Evolutionary conservation across 2,329 filamentous ascomycete genomes (phyloP).

Genomic region (Colletotrichum viniferum): DNA sequence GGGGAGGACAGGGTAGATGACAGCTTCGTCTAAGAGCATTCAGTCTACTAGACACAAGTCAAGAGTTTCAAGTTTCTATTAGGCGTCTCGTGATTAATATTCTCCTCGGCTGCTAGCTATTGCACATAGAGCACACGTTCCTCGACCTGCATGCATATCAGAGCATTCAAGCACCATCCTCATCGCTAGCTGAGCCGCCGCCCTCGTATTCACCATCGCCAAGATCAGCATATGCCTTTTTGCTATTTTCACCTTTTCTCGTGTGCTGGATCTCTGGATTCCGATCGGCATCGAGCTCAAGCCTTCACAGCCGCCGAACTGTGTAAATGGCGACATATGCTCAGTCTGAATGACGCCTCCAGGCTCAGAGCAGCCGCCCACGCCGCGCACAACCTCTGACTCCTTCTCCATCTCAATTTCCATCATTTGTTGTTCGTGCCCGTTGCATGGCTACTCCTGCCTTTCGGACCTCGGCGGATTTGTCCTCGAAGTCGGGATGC

Average conservation of each 20-base stretch:
- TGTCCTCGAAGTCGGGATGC: neutral
- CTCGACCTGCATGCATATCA: neutral
- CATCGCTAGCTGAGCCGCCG: neutral
- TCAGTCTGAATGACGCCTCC: too few relatives aligned
- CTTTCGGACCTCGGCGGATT: too few relatives aligned
- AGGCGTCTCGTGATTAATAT: neutral
- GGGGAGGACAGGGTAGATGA: neutral
- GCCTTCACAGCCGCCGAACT: neutral
- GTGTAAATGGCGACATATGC: too few relatives aligned
- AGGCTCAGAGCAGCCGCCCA: too few relatives aligned
- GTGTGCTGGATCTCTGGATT: too few relatives aligned
- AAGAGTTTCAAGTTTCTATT: neutral
- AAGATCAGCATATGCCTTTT: neutral
- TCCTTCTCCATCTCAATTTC: too few relatives aligned
- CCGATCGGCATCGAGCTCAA: neutral
- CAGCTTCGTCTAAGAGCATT: neutral
- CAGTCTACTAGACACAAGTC: neutral
- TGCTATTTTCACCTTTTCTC: too few relatives aligned
- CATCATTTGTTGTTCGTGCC: too few relatives aligned
- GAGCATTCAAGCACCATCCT: neutral
- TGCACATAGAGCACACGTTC: neutral
- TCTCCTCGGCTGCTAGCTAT: neutral
- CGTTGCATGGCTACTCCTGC: neutral
- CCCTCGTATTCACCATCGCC: neutral
- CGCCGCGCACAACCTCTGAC: too few relatives aligned